Base-by-base conservation (phyloP, 78 protist species). In the Reticulomyxa filosa region DNA sequence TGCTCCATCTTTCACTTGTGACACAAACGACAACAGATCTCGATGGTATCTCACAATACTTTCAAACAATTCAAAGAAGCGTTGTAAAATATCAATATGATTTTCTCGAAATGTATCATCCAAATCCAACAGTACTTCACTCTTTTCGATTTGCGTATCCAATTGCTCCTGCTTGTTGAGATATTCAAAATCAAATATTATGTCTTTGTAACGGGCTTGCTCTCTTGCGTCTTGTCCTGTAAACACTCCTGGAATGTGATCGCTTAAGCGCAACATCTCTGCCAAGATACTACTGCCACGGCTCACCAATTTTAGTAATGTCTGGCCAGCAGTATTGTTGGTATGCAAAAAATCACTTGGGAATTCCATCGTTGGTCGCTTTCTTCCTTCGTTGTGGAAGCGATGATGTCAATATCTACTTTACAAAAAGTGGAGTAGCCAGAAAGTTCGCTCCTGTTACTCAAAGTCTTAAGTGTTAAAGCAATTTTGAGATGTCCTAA, bases 41-140 rank as follows among this genome's bases (percentile, higher is more conserved):
- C 20, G 39, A 38, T 62, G 62, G 67, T 88, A 90, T 50, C 76
- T 83, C 69, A 71, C 80, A 11, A 92, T 75, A 62, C 81, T 55
- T 72, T 89, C 92, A 59, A 92, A 92, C 10, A 85, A 48, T 22
- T 52, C 61, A 69, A 81, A 92, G 77, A 92, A 89, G 53, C 98
- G 84, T 57, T 76, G 51, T 17, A 90, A 62, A 2, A 89, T 32
- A 35, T 75, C 84, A 27, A 82, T 23, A 74, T 89, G 92, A 52
- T 46, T 86, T 29, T 79, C 89, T 8, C 83, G 73, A 32, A 92
- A 78, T 38, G 81, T 85, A 59, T 79, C 87, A 50, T 87, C 92
- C 4, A 75, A 34, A 22, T 88, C 94, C 1, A 67, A 42, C 29
- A 84, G 65, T 1, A 80, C 59, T 33, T 55, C 59, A 11, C 30